These are phyloP conservation scores for Thymus quinquecostatus DNA, from an alignment of 257 asterid genomes.

Conservation along the genomic window DNA sequence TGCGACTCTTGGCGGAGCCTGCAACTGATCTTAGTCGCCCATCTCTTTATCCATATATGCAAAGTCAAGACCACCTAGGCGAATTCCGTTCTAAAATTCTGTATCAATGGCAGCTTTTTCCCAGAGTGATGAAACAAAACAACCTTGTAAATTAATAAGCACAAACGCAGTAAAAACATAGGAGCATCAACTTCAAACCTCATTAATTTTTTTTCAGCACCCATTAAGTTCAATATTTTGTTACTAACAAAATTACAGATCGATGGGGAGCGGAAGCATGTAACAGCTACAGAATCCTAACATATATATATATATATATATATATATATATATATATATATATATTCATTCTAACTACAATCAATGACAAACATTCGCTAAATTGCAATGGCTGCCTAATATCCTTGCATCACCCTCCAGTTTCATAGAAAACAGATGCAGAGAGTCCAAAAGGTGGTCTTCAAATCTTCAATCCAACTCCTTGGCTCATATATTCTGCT, in stretches of 20 bases:
- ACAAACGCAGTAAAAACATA: background rate
- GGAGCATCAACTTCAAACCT: background rate
- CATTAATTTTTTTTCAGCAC: background rate
- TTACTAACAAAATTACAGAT: background rate
- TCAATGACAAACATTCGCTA: background rate
- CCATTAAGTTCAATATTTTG: background rate
- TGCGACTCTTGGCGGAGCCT: too few species aligned
- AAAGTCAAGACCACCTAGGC: too few species aligned
- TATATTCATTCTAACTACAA: slow-evolving; percentile 14
- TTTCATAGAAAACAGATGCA: too few species aligned
- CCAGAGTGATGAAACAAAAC: too few species aligned
- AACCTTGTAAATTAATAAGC: too few species aligned
- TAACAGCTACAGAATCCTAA: background rate
- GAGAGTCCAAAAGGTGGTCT: slow-evolving; percentile 5
- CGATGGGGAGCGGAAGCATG: slow-evolving; percentile 3
- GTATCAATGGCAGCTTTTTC: too few species aligned
- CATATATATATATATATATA: slow-evolving; percentile 4
- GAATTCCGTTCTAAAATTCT: too few species aligned
- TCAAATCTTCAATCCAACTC: background rate
- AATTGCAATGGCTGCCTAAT: background rate
- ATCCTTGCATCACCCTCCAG: background rate
- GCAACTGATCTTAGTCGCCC: too few species aligned
- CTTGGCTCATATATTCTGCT: slow-evolving; percentile 31
- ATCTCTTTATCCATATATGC: too few species aligned
- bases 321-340: too few species aligned